Evolutionary conservation across 345 rosid genomes (phyloP).

Genomic region (Dovyalis caffra): DNA sequence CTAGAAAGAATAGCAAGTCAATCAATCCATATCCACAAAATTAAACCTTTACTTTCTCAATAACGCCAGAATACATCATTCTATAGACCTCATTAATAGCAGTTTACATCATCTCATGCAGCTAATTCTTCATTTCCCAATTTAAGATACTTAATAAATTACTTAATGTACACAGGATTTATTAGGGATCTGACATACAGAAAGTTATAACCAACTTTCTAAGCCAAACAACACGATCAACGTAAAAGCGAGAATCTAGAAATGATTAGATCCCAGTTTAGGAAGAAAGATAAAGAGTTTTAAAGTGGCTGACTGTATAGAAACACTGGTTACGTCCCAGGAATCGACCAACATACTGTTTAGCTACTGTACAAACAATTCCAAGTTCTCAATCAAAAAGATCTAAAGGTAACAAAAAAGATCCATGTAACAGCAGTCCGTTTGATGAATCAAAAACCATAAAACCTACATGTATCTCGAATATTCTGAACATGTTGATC

Average conservation of each 20-base stretch:
- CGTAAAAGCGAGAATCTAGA: not conserved
- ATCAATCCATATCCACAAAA: not conserved
- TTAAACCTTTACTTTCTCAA: not conserved
- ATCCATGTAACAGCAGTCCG: not conserved
- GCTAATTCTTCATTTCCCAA: not conserved
- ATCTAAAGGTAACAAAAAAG: not conserved
- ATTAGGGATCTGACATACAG: not conserved
- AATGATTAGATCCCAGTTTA: not conserved
- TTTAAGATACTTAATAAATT: not conserved
- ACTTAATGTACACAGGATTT: not conserved
- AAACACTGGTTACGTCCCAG: not conserved
- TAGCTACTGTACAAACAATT: not conserved
- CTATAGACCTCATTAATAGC: not conserved
- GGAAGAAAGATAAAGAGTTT: not conserved
- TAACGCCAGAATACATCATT: not conserved
- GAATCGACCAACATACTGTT: not conserved
- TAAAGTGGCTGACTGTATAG: not conserved
- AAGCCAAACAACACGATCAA: not conserved
- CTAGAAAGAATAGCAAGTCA: not conserved
- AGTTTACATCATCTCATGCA: not conserved
- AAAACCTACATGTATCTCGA: not conserved
- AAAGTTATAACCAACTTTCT: not conserved
- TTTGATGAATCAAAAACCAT: not conserved
- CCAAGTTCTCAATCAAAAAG: not conserved
- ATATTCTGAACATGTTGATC: slow-evolving; percentile 41